These are phyloP conservation scores for Debaryomycetaceae sp. DNA, from an alignment of 1,139 yeast species.

Conservation along the genomic window DNA sequence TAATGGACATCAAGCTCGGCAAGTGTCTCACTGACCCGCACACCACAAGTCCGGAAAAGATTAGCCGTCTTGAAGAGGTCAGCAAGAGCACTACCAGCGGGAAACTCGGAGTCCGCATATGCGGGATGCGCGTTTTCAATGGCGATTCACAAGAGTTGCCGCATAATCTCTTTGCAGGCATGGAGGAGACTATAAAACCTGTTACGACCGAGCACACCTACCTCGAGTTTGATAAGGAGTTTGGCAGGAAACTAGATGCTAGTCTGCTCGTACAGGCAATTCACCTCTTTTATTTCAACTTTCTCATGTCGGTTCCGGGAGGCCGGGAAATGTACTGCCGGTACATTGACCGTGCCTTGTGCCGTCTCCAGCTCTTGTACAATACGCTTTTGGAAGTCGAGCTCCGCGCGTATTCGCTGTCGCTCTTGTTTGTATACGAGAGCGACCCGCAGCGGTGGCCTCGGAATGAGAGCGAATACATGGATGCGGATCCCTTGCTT, in stretches of 20 bases:
- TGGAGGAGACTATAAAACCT: conserved; percentile 6
- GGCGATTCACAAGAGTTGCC: conserved; percentile 3
- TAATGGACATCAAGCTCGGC: conserved; percentile 81
- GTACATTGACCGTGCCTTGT: conserved; percentile 32
- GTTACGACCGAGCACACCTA: conserved; percentile 21
- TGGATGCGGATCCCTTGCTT: conserved; percentile 29
- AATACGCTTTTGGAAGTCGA: conserved; percentile 54
- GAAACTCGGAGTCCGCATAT: conserved; percentile 57
- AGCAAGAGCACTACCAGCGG: conserved; percentile 74
- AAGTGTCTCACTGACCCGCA: conserved; percentile 52
- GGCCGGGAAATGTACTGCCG: conserved; percentile 14
- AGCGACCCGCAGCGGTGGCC: conserved; percentile 46
- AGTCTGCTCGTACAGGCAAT: conserved; percentile 40
- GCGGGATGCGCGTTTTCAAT: conserved; percentile 70
- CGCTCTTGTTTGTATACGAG: conserved; percentile 67
- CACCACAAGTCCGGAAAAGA: conserved; percentile 47
- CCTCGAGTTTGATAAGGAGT: conserved; percentile 49
- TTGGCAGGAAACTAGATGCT: conserved; percentile 50
- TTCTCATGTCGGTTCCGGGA: conserved; percentile 2
- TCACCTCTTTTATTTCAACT: conserved; percentile 34
- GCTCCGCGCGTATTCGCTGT: conserved; percentile 61
- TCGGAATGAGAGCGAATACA: conserved; percentile 12
- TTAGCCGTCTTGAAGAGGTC: conserved; percentile 48
- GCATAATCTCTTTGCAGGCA: conserved; percentile 5
- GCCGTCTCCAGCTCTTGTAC: conserved; percentile 52